Evolutionary conservation across 2,329 filamentous ascomycete species (phyloP), one percentile per base, ranked within the genome.

Genomic region (Neopestalotiopsis sp.): DNA sequence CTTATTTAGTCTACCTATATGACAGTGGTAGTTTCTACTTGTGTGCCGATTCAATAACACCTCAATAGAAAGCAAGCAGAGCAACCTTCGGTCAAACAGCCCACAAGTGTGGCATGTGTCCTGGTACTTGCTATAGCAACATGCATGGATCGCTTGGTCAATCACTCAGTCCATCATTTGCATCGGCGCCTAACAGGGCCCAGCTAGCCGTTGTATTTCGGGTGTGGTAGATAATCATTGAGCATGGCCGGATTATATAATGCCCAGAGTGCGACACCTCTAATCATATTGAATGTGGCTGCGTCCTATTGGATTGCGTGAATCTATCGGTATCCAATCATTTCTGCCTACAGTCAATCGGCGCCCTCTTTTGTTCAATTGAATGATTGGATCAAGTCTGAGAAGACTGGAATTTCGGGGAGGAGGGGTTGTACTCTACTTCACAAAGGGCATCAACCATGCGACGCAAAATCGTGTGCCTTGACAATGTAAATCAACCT

Each of bases 1-100:
- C 67, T 49, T 24, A 14, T 42, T 60, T 30, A 42, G n/a, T 49
- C 32, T 66, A 49, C 64, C 32, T 57, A 40, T 34, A 42, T 40
- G 30, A 40, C 59, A 38, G 32, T 34, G 32, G 59, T 62, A 62
- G 59, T 20, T 20, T 20, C 59, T 20, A 34, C 30, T 34, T 59
- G 13, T 59, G n/a, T 30, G 20, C 14, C 24, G 60, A 24, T 63
- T 12, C 30, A 20, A 40, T 42, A 38, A 42, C 34, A 24, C 62
- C 62, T 65, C 4, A 62, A 62, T 17, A 34, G 12, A n/a, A 38
- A 62, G 30, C 24, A 59, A 14, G 14, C n/a, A n/a, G 17, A 62
- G 30, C 24, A 59, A 14, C 7, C n/a, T 52, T 52, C 7, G 20
- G 17, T 7, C 17, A n/a, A 52, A n/a, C 14, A 49, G 17, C 17